Conservation (phyloP, 345 rosid genomes). For the Acer yangbiense region DNA sequence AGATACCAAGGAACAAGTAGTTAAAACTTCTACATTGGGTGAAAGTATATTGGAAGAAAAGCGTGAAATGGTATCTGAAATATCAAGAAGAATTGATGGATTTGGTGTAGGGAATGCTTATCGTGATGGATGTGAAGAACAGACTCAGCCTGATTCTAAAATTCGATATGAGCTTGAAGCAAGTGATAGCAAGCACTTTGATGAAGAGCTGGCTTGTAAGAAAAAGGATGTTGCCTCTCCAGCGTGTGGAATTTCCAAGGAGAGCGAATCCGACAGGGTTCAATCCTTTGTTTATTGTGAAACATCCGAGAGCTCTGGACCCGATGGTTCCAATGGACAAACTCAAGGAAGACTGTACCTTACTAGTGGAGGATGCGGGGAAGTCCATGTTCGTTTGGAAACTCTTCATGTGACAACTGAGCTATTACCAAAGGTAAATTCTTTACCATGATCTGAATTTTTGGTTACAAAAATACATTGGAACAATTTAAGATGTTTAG, state of each 20-base stretch:
- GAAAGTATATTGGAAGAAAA: slow-evolving; percentile 32
- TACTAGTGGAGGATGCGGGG: slow-evolving; percentile 37
- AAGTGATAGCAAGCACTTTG: slow-evolving; percentile 28
- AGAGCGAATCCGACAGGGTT: slow-evolving; percentile 29
- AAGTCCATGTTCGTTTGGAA: slow-evolving; percentile 26
- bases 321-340: slow-evolving; percentile 35
- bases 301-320: slow-evolving; percentile 39
- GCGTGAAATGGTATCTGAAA: slow-evolving; percentile 24
- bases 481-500: slow-evolving; percentile 1
- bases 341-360: slow-evolving; percentile 34
- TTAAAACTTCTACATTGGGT: slow-evolving; percentile 27
- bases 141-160: slow-evolving; percentile 23
- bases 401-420: slow-evolving; percentile 26
- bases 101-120: slow-evolving; percentile 16
- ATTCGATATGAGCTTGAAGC: slow-evolving; percentile 31
- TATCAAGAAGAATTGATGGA: slow-evolving; percentile 23
- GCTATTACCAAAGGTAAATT: slow-evolving; percentile 43
- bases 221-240: slow-evolving; percentile 32
- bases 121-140: slow-evolving; percentile 15
- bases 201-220: slow-evolving; percentile 39
- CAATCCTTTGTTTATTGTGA: slow-evolving; percentile 30
- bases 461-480: slow-evolving; percentile 15
- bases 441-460: slow-evolving; percentile 9
- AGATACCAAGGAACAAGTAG: slow-evolving; percentile 27
- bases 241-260: slow-evolving; percentile 30